These are phyloP conservation scores for Casaregolazyma lundiana DNA, from an alignment of 1,139 yeast species.

Conservation along the genomic window DNA sequence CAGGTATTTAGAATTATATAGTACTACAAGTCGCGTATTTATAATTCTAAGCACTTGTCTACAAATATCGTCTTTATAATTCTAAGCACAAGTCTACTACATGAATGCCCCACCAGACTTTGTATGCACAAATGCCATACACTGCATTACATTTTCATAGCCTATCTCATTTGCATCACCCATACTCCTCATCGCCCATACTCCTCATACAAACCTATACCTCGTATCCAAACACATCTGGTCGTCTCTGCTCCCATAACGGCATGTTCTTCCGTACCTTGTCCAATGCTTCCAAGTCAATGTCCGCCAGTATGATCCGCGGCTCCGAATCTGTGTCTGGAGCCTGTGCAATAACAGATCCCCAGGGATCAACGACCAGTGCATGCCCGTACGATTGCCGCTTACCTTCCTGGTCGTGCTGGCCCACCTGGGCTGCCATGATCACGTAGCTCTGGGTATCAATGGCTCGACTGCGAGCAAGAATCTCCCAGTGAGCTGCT, in stretches of 20 bases:
- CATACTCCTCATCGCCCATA: not conserved
- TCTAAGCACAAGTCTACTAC: no score
- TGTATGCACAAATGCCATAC: no score
- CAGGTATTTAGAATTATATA: no score
- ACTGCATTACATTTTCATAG: no score
- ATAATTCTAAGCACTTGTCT: no score
- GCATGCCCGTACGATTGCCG: constrained; percentile 76
- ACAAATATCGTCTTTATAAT: no score
- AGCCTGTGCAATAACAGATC: constrained; percentile 63
- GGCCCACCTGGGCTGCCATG: constrained; percentile 89
- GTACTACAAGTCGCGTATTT: no score
- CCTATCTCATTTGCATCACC: no score
- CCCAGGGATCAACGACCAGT: constrained; percentile 88
- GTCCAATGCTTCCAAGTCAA: constrained; percentile 50
- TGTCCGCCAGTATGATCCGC: constrained; percentile 63
- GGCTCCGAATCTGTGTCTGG: constrained; percentile 46
- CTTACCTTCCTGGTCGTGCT: constrained; percentile 48
- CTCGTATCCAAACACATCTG: constrained; percentile 43
- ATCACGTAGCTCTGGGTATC: constrained; percentile 84
- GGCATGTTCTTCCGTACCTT: constrained; percentile 68
- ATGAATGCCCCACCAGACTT: no score
- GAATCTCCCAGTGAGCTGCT: constrained; percentile 77
- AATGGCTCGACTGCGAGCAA: constrained; percentile 79
- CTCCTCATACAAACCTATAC: no score
- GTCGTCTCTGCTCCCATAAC: constrained; percentile 62